A percentile compares a stretch with the other conserved stretches of the same genome.
Evolutionary conservation across 2,329 filamentous ascomycete species (phyloP).

Genomic region (Lasiodiplodia theobromae): DNA sequence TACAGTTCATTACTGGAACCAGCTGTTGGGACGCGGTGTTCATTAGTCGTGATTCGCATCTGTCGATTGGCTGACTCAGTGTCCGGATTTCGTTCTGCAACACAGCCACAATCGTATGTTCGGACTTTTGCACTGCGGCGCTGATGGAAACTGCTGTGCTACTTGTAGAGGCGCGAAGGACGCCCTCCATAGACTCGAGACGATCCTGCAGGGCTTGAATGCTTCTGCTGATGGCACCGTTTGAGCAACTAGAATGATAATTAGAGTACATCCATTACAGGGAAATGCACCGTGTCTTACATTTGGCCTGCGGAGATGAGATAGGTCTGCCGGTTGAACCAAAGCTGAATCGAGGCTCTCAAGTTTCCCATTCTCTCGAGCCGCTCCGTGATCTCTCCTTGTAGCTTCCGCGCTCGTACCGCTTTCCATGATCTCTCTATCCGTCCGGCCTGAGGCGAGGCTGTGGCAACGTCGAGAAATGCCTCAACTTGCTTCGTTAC

Average conservation of each 20-base stretch:
- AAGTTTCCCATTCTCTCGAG: neutral
- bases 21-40: no score
- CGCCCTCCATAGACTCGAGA: neutral
- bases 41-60: no score
- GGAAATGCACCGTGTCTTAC: neutral
- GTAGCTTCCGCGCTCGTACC: neutral
- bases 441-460: neutral
- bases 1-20: neutral
- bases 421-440: neutral
- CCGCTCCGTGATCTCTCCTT: neutral
- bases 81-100: neutral
- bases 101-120: neutral
- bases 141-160: neutral
- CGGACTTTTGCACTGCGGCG: neutral
- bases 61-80: no score
- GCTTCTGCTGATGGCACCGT: neutral
- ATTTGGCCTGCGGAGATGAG: neutral
- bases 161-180: neutral
- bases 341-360: neutral
- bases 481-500: neutral
- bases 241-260: neutral
- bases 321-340: neutral
- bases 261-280: neutral
- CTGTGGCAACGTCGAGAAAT: neutral
- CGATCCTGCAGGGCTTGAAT: neutral